Evolutionary conservation across 192 early-diverging fungal genomes (phyloP).

Genomic region (Coemansia sp.): DNA sequence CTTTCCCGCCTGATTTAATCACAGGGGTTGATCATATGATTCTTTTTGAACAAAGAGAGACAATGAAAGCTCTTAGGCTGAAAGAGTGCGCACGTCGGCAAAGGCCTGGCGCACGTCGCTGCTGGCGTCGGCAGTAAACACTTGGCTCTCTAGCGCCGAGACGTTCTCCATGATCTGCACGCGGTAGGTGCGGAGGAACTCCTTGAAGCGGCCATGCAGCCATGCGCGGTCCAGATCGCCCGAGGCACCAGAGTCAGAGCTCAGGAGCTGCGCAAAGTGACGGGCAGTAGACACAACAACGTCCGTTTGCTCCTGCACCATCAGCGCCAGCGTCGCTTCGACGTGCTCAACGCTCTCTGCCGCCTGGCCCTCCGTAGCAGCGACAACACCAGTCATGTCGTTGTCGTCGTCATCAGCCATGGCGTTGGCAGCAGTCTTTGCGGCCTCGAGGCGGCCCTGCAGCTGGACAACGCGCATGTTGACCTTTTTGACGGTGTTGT

Average conservation of each 20-base stretch:
- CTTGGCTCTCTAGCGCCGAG: constrained; percentile 44
- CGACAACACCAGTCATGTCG: constrained; percentile 11
- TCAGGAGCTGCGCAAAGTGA: constrained; percentile 60
- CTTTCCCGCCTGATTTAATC: no score
- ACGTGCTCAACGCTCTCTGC: constrained; percentile 52
- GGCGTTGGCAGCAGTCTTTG: constrained; percentile 31
- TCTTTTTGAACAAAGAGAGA: not conserved
- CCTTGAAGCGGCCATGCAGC: constrained; percentile 61
- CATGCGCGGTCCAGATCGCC: constrained; percentile 65
- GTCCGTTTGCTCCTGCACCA: constrained; percentile 78
- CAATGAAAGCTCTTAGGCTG: constrained; percentile 7
- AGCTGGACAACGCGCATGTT: constrained; percentile 68
- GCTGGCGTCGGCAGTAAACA: constrained; percentile 48
- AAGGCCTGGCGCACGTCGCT: constrained; percentile 40
- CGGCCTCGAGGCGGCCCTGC: constrained; percentile 25
- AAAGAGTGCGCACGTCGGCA: constrained; percentile 12
- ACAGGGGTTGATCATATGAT: not conserved
- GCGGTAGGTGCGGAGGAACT: constrained; percentile 58
- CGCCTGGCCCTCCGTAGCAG: constrained; percentile 19
- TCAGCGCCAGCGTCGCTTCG: constrained; percentile 64
- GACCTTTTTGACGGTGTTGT: constrained; percentile 82
- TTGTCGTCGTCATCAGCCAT: constrained; percentile 21
- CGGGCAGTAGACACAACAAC: constrained; percentile 71
- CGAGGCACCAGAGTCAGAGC: constrained; percentile 48
- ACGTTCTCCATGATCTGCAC: constrained; percentile 51